Evolutionary conservation across 805 yeast species (phyloP).

Genomic region (Candida coquimbonensis): DNA sequence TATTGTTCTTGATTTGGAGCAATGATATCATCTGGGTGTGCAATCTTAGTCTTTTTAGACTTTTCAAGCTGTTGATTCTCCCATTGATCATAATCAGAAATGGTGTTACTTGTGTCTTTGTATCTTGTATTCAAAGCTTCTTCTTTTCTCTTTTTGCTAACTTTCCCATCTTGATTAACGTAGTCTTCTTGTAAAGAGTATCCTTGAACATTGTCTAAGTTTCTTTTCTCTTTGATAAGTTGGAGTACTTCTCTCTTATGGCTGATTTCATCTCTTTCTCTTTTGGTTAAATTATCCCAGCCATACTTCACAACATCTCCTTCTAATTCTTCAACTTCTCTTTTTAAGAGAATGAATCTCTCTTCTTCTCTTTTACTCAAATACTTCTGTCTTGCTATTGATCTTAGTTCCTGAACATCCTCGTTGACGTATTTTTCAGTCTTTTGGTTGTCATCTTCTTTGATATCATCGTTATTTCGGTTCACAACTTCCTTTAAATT

Average conservation of each 20-base stretch:
- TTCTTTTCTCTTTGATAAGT: slow-evolving; percentile 34
- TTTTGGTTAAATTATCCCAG: slow-evolving; percentile 42
- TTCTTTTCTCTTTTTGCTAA: slow-evolving; percentile 49
- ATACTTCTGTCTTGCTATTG: slow-evolving; percentile 43
- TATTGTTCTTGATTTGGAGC: slow-evolving; percentile 41
- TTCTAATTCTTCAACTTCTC: slow-evolving; percentile 44
- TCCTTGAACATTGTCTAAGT: slow-evolving; percentile 26
- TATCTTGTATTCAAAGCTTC: slow-evolving; percentile 37
- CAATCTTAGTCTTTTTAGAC: slow-evolving; percentile 17
- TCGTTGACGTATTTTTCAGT: slow-evolving; percentile 4
- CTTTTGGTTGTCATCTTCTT: background rate
- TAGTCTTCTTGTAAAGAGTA: slow-evolving; percentile 55
- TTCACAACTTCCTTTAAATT: background rate
- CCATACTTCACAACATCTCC: slow-evolving; percentile 43
- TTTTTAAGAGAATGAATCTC: slow-evolving; percentile 34
- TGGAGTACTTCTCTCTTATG: slow-evolving; percentile 44
- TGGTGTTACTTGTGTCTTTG: slow-evolving; percentile 31
- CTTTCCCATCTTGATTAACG: slow-evolving; percentile 41
- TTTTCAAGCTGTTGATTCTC: slow-evolving; percentile 16
- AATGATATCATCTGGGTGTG: slow-evolving; percentile 34
- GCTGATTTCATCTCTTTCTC: slow-evolving; percentile 45
- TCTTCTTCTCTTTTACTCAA: slow-evolving; percentile 42
- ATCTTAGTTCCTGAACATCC: slow-evolving; percentile 31
- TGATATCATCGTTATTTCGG: background rate
- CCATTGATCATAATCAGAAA: slow-evolving; percentile 19